Percentiles rank a stretch among this genome's conserved stretches.
Conservation (phyloP, 192 early-diverging fungal species). For the Linnemannia zychae region DNA sequence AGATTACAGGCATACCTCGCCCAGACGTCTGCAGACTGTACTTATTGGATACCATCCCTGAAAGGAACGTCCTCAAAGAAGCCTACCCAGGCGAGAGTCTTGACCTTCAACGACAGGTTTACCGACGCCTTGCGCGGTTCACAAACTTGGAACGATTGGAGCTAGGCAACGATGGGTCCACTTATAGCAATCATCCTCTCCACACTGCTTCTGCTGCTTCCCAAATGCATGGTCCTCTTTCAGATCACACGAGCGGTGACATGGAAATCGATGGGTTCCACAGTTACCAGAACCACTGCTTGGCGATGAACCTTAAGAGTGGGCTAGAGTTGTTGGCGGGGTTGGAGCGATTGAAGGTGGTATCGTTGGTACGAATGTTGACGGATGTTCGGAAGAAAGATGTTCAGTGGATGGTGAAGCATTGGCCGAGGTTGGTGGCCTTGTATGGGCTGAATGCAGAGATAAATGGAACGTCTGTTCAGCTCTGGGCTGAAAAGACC, state of each 20-base stretch:
- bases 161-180: not conserved
- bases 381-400: not conserved
- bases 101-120: not conserved
- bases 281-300: not conserved
- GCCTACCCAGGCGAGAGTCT: not conserved
- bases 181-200: not conserved
- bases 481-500: no score
- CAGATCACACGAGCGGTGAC: not conserved
- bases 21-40: not conserved
- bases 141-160: not conserved
- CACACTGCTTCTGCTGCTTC: not conserved
- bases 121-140: not conserved
- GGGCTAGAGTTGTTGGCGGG: not conserved
- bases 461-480: no score
- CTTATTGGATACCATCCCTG: not conserved
- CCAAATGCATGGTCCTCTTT: no score
- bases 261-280: not conserved
- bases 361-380: not conserved
- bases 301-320: constrained; percentile 8
- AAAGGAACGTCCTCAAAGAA: not conserved
- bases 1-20: not conserved
- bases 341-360: not conserved
- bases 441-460: not conserved
- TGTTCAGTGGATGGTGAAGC: constrained; percentile 9
- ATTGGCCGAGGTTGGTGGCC: not conserved